Conservation (phyloP, 2,329 filamentous ascomycete species). For the Hansfordia pulvinata region DNA sequence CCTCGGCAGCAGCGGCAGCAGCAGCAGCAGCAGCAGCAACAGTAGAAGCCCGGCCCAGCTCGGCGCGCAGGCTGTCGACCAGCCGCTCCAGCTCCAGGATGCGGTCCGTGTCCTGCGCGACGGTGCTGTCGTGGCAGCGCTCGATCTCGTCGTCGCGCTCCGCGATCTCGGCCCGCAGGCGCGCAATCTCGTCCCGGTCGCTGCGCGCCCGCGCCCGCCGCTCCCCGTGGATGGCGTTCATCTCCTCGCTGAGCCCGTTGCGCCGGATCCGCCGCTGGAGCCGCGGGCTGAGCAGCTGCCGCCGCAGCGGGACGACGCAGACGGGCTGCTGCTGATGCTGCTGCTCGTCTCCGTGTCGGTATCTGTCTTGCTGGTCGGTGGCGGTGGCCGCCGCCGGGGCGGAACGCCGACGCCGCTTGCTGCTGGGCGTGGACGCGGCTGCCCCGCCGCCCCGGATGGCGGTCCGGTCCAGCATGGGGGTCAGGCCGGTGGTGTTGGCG, state of each 20-base stretch:
- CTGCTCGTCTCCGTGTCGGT: constrained; percentile 7
- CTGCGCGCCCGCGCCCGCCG: constrained; percentile 25
- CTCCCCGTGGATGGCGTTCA: constrained; percentile 35
- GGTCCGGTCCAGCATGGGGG: constrained; percentile 41
- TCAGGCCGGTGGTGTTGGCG: constrained; percentile 34
- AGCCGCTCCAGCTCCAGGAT: constrained; percentile 22
- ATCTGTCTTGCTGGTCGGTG: no score
- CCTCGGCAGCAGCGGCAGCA: no score
- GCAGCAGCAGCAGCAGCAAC: constrained; percentile 15
- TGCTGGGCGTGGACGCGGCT: constrained; percentile 8
- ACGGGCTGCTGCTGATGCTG: constrained; percentile 20
- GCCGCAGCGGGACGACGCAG: constrained; percentile 33
- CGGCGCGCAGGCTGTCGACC: constrained; percentile 16
- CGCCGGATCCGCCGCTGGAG: constrained; percentile 42
- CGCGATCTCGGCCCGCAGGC: constrained; percentile 32
- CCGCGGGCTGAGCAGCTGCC: constrained; percentile 35
- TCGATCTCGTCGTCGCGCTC: constrained; percentile 38
- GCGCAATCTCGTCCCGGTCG: constrained; percentile 30
- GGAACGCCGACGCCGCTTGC: constrained; percentile 30
- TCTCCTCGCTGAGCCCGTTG: constrained; percentile 43
- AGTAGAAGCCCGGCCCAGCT: constrained; percentile 9
- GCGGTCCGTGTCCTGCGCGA: constrained; percentile 29
- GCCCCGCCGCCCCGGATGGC: constrained; percentile 18
- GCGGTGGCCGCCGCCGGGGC: constrained; percentile 17
- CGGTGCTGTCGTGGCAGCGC: constrained; percentile 34